Evolutionary conservation across 2,329 filamentous ascomycete genomes (phyloP).

Genomic region (Fusarium praegraminearum): DNA sequence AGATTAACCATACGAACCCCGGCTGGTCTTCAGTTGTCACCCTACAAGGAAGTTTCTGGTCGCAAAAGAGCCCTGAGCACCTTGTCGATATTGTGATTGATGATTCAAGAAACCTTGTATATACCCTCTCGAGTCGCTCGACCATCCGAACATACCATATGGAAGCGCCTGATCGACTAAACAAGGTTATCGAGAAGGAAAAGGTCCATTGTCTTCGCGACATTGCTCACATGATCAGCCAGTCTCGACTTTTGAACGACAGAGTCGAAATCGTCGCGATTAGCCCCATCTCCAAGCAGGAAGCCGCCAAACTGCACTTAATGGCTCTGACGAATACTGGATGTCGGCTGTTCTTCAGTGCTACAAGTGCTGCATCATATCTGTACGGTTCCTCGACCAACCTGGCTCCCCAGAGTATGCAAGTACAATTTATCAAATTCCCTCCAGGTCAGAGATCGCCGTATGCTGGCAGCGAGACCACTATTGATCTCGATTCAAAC

Average conservation of each 20-base stretch:
- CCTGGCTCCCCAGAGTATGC: slow-evolving; percentile 89
- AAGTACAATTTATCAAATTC: slow-evolving; percentile 96
- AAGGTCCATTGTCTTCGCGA: slow-evolving; percentile 73
- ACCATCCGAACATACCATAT: slow-evolving; percentile 94
- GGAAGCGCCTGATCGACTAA: slow-evolving; percentile 72
- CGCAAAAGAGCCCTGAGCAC: slow-evolving; percentile 67
- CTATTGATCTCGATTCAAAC: slow-evolving; percentile 62
- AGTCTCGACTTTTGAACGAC: slow-evolving; percentile 76
- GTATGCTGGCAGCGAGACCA: slow-evolving; percentile 54
- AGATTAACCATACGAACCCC: slow-evolving; percentile 86
- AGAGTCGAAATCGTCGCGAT: slow-evolving; percentile 84
- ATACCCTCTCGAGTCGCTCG: slow-evolving; percentile 88
- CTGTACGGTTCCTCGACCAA: slow-evolving; percentile 70
- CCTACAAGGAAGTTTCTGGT: slow-evolving; percentile 63
- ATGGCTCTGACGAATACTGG: slow-evolving; percentile 92
- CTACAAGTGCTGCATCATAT: slow-evolving; percentile 81
- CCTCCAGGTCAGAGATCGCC: slow-evolving; percentile 68
- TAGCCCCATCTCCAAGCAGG: slow-evolving; percentile 81
- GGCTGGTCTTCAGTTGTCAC: slow-evolving; percentile 75
- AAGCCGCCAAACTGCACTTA: slow-evolving; percentile 86
- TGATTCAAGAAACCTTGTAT: slow-evolving; percentile 87
- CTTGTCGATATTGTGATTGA: slow-evolving; percentile 87
- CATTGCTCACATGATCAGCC: slow-evolving; percentile 87
- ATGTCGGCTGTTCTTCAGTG: slow-evolving; percentile 91
- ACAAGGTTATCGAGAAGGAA: slow-evolving; percentile 74